Evolutionary conservation across 768 basidiomycete species (phyloP).

Genomic region (Auricularia sp.): DNA sequence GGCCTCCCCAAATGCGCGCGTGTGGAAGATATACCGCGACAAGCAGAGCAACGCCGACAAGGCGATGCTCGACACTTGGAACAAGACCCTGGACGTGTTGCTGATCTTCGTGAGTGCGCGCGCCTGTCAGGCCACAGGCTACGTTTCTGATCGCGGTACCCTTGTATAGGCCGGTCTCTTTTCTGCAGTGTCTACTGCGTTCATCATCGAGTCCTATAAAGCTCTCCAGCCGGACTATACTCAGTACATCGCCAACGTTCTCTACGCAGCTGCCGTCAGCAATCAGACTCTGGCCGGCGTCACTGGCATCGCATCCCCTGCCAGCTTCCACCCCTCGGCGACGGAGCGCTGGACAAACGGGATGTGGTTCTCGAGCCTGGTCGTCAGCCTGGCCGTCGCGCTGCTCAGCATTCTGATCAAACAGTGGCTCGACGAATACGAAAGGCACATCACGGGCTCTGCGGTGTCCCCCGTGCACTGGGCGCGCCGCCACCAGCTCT

Average conservation of each 20-base stretch:
- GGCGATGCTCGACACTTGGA: conserved; percentile 4
- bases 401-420: conserved; percentile 1
- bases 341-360: background rate
- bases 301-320: background rate
- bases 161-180: conserved; percentile 8
- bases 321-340: background rate
- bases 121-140: no score
- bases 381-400: conserved; percentile 1
- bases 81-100: conserved; percentile 2
- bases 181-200: conserved; percentile 5
- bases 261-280: background rate
- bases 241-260: background rate
- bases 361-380: conserved; percentile 4
- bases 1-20: conserved; percentile 2
- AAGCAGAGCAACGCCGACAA: background rate
- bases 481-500: background rate
- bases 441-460: background rate
- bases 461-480: background rate
- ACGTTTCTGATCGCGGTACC: no score
- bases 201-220: conserved; percentile 11
- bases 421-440: background rate
- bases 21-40: conserved; percentile 8
- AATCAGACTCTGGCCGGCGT: background rate
- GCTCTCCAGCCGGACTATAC: conserved; percentile 3
- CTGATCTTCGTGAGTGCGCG: conserved; percentile 3